These are phyloP conservation scores for Rhizophora apiculata DNA, from an alignment of 345 rosid genomes.

Conservation along the genomic window DNA sequence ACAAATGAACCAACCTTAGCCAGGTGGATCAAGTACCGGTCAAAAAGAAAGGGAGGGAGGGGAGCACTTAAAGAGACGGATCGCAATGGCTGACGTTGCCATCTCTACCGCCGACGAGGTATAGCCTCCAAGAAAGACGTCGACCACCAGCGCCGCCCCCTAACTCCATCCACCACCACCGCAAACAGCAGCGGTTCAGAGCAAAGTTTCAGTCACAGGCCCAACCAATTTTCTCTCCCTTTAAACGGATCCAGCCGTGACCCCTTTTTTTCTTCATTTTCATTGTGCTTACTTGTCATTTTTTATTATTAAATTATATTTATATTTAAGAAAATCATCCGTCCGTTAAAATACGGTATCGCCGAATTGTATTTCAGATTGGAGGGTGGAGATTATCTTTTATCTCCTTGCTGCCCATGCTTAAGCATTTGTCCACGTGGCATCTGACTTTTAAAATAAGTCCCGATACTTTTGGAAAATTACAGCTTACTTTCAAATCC, in stretches of 20 bases:
- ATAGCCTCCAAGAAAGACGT: constrained; percentile 9
- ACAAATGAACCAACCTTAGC: constrained; percentile 7
- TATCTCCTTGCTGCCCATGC: background rate
- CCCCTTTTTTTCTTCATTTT: background rate
- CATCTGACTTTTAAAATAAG: too few relatives aligned
- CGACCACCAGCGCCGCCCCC: constrained; percentile 7
- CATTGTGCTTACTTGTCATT: constrained; percentile 3
- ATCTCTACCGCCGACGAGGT: constrained; percentile 9
- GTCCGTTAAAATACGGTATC: background rate
- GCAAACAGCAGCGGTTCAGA: background rate
- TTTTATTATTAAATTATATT: too few relatives aligned
- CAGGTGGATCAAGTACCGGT: background rate
- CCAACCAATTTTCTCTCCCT: constrained; percentile 26
- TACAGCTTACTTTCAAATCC: too few relatives aligned
- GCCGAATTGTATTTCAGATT: too few relatives aligned
- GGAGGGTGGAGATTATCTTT: too few relatives aligned
- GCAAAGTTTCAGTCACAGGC: constrained; percentile 5
- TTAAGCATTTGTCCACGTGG: background rate
- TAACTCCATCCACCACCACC: constrained; percentile 1
- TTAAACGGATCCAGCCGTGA: constrained; percentile 42
- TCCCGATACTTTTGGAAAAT: too few relatives aligned
- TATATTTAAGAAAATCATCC: background rate
- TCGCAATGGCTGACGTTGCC: background rate
- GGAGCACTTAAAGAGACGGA: background rate
- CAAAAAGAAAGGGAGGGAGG: background rate